These are phyloP conservation scores for Coemansia reversa DNA, from an alignment of 192 early-diverging fungal genomes.

Conservation along the genomic window DNA sequence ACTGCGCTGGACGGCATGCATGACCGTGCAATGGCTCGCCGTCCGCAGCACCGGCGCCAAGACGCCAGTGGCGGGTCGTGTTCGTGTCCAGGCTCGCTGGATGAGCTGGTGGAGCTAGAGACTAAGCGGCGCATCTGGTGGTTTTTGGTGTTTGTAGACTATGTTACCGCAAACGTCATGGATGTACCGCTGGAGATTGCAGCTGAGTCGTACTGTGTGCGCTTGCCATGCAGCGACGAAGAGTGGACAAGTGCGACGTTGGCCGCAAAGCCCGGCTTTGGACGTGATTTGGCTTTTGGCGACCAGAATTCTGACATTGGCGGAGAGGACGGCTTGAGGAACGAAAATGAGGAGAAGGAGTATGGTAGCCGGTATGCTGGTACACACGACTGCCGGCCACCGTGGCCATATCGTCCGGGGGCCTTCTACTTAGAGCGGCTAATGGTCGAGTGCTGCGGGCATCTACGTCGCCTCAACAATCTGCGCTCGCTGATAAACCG, in stretches of 20 bases:
- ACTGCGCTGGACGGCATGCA: conserved; percentile 38
- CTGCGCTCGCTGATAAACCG: conserved; percentile 47
- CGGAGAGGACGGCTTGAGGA: background rate
- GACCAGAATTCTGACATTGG: conserved; percentile 11
- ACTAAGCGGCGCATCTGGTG: conserved; percentile 53
- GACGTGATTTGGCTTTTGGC: conserved; percentile 47
- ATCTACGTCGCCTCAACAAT: conserved; percentile 48
- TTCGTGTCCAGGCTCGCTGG: conserved; percentile 29
- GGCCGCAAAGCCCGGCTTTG: background rate
- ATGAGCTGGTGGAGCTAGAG: conserved; percentile 36
- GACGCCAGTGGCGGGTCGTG: conserved; percentile 11
- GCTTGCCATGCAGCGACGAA: conserved; percentile 52
- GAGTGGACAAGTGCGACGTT: conserved; percentile 46
- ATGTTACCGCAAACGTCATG: conserved; percentile 56
- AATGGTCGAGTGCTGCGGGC: conserved; percentile 56
- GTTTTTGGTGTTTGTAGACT: conserved; percentile 55
- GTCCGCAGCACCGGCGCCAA: conserved; percentile 6
- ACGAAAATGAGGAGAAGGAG: background rate
- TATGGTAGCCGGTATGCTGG: background rate
- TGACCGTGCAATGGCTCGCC: conserved; percentile 13
- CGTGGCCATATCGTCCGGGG: conserved; percentile 47
- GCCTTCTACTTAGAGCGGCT: conserved; percentile 53
- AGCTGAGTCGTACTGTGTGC: conserved; percentile 54
- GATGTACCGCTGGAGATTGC: conserved; percentile 53
- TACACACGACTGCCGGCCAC: conserved; percentile 51